Evolutionary conservation across 306 rosid species (phyloP), one percentile per base, ranked within the genome.

Genomic region (Chamaecrista fasciculata): DNA sequence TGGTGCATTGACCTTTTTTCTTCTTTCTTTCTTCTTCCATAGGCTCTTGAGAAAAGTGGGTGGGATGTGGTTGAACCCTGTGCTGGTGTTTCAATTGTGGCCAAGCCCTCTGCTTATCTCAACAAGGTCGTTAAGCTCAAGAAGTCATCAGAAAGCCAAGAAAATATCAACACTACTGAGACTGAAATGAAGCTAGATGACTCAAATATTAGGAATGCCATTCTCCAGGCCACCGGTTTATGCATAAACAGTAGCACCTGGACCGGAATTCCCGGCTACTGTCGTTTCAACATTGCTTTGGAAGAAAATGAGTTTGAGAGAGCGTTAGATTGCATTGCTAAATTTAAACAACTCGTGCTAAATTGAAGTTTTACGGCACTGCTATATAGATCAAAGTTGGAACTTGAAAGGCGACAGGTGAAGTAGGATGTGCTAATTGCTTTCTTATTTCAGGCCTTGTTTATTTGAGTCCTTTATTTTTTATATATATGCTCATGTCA

Each of bases 261-360:
- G 98, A 90, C 98, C 18, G 98, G 96, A 69, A 88, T 93, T 76
- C 97, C 97, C 55, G 94, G 97, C 69, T 93, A 86, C 79, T 93
- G 98, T 63, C 87, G 97, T 40, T 88, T 93, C 83, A 86, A 90
- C 49, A 67, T 88, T 64, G 97, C 97, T 0, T 78, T 90, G 62
- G 97, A 88, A 81, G 97, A 93, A 66, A 79, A 67, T 56, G 91
- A 87, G 53, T 93, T 90, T 57, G 75, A 77, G 36, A 79, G 71
- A 60, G 98, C 97, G 19, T 73, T 93, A 79, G 90, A 87, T 73
- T 90, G 96, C 83, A 79, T 93, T 76, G 33, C 24, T 36, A 84
- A 88, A 43, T 84, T 90, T 56, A 81, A 76, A 76, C 77, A 73
- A 64, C 51, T 70, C 18, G 73, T 73, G 65, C 63, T 77, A 50